Evolutionary conservation across 441 rosid species (phyloP), one percentile per base, ranked within the genome.

Genomic region (Populus tomentosa): DNA sequence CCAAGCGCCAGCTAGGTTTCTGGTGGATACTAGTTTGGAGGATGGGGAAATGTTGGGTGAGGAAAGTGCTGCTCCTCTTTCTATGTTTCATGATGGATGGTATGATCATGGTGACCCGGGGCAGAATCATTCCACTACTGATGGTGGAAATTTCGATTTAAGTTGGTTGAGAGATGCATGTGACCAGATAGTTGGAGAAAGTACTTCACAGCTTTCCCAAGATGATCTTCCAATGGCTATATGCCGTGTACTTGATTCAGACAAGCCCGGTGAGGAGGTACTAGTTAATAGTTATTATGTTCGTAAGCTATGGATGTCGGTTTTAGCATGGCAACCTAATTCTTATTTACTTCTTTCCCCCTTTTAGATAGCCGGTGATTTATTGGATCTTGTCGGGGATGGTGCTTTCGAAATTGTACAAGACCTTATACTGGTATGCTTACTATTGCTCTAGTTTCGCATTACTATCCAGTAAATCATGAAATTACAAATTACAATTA

Each of bases 221-320:
- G 99, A 95, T 85, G 99, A 95, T 82, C 81, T 95, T 72, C 98
- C 98, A 53, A 92, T 89, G 97, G 95, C 99, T 72, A 85, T 93
- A 75, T 93, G 99, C 78, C 92, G 93, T 75, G 94, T 92, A 75
- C 90, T 95, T 75, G 98, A 93, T 78, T 91, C 97, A 5, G 95
- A 86, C 70, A 95, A 93, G 80, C 94, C 92, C 50, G 97, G 97
- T 53, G 99, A 95, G 79, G 98, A 95, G 97, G 99, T 95, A 90
- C 79, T 83, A 63, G 67, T 75, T 76, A 73, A 67, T 79, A 53
- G 69, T 76, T 72, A 67, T 63, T 70, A 56, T 71, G 72, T 30
- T 72, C 42, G 64, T 21, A 67, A 66, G 75, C 70, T 74, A 56
- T 80, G 76, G 8, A 62, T 77, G 67, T 78, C 24, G 67, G 46